Evolutionary conservation across 2,329 filamentous ascomycete species (phyloP).

Genomic region (Albophoma yamanashiensis): DNA sequence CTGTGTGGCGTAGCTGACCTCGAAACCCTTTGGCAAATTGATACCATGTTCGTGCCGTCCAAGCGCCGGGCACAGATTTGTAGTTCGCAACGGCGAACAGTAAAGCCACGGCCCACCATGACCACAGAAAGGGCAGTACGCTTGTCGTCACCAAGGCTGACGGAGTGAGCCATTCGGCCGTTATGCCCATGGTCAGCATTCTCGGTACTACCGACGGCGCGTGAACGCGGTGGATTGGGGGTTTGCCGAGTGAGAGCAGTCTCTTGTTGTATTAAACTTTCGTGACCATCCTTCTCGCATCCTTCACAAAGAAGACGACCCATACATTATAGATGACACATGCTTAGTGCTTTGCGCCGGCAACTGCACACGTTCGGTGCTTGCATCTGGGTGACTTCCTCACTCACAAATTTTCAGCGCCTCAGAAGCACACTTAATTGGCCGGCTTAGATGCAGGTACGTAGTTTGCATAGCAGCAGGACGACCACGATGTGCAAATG

Average conservation of each 20-base stretch:
- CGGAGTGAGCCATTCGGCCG: background rate
- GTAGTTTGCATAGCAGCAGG: background rate
- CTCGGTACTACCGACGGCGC: background rate
- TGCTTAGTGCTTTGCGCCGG: background rate
- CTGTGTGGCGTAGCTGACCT: background rate
- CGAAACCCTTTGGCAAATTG: background rate
- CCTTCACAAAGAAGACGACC: background rate
- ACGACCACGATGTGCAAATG: background rate
- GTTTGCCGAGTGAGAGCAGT: background rate
- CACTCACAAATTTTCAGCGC: no score
- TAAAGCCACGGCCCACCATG: background rate
- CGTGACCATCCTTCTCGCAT: background rate
- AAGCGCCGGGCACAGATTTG: conserved; percentile 1
- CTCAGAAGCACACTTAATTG: no score
- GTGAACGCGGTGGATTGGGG: background rate
- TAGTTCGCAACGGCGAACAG: background rate
- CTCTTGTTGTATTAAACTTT: background rate
- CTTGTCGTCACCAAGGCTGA: background rate
- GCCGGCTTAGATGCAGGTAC: no score
- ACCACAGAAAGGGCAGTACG: background rate
- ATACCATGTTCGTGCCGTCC: conserved; percentile 2
- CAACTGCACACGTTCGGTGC: no score
- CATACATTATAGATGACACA: background rate
- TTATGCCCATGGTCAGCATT: background rate
- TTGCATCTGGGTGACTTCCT: no score